A percentile compares a stretch with the other conserved stretches of the same genome.
These are phyloP conservation scores for Fagopyrum homotropicum DNA, from an alignment of 148 eudicot species.

Conservation along the genomic window DNA sequence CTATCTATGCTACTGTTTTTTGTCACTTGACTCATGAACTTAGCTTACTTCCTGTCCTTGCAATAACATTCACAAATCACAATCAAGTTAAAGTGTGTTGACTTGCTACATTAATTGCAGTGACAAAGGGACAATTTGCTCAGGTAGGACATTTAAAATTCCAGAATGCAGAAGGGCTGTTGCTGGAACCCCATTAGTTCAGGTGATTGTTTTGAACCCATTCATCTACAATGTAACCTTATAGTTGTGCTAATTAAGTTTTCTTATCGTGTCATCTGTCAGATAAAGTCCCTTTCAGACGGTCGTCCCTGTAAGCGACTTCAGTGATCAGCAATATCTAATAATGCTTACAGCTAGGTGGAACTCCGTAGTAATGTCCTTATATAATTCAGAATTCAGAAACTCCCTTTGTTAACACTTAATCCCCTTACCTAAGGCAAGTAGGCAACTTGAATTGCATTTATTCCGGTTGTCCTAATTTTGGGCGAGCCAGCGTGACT, in stretches of 20 bases:
- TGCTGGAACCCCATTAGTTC: constrained; percentile 90
- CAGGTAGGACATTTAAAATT: constrained; percentile 83
- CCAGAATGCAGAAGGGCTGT: constrained; percentile 94
- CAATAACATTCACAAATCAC: background rate
- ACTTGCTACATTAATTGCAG: constrained; percentile 31
- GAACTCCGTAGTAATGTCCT: no score
- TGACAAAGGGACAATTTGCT: constrained; percentile 83
- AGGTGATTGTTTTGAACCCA: constrained; percentile 33
- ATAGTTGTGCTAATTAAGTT: constrained; percentile 10
- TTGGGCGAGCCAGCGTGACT: no score
- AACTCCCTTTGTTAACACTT: no score
- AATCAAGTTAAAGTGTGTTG: constrained; percentile 1
- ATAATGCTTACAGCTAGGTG: constrained; percentile 70
- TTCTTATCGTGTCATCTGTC: constrained; percentile 20
- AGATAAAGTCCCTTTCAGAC: constrained; percentile 80
- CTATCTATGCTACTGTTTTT: background rate
- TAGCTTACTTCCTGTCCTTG: background rate
- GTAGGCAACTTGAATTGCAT: no score
- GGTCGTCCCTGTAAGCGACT: constrained; percentile 94
- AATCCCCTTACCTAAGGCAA: no score
- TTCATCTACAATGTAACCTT: background rate
- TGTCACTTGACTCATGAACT: background rate
- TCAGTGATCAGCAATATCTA: constrained; percentile 72
- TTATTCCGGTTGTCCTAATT: no score
- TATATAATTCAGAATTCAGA: no score